Evolutionary conservation across 1,139 yeast species (phyloP).

Genomic region (Pichia sp.): DNA sequence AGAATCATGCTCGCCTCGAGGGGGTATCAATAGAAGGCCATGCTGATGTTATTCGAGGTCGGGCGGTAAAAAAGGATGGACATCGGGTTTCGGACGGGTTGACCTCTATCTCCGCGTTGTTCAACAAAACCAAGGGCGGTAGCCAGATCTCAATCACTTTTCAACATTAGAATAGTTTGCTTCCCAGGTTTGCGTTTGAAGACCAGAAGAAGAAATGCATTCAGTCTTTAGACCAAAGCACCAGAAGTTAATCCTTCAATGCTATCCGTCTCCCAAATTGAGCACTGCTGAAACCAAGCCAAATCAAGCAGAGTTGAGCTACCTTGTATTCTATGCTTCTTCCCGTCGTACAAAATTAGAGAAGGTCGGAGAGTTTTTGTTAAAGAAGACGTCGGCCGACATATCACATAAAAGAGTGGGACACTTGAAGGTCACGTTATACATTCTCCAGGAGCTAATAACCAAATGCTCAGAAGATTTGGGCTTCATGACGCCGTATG

Average conservation of each 20-base stretch:
- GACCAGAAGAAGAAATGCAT: conserved; percentile 9
- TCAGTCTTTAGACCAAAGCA: conserved; percentile 58
- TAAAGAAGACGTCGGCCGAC: conserved; percentile 61
- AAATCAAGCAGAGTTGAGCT: conserved; percentile 85
- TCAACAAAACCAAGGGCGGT: neutral
- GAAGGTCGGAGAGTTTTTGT: conserved; percentile 72
- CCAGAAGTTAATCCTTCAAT: conserved; percentile 81
- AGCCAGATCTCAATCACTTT: neutral
- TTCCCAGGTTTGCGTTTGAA: neutral
- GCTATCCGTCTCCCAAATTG: conserved; percentile 80
- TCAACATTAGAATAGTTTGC: neutral
- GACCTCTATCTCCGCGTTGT: neutral
- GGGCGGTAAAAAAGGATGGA: neutral
- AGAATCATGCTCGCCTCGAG: neutral
- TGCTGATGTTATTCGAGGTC: neutral
- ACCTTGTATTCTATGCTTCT: conserved; percentile 85
- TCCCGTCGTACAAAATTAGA: conserved; percentile 84
- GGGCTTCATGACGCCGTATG: conserved; percentile 70
- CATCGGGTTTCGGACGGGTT: neutral
- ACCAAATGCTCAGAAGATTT: conserved; percentile 76
- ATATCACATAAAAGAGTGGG: conserved; percentile 62
- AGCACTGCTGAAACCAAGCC: conserved; percentile 73
- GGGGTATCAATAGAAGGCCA: too few relatives aligned
- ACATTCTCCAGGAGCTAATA: conserved; percentile 64
- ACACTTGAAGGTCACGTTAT: conserved; percentile 76